Percentiles rank a stretch among this genome's conserved stretches.
Evolutionary conservation across 2,329 filamentous ascomycete species (phyloP).

Genomic region (Neonectria sp.): DNA sequence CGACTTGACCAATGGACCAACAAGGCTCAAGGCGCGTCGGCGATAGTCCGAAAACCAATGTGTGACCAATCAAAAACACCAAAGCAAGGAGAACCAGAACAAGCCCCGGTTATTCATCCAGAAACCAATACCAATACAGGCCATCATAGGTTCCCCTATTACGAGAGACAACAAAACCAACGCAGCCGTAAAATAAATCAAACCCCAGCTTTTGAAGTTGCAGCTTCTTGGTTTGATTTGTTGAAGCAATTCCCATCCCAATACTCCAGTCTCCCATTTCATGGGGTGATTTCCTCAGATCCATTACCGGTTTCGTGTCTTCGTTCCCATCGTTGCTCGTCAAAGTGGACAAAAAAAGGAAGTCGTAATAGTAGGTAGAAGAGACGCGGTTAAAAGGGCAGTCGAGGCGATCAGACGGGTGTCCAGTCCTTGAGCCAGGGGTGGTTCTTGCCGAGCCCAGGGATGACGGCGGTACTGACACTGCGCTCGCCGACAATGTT

Average conservation of each 20-base stretch:
- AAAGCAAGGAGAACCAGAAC: constrained; percentile 1
- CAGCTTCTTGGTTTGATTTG: constrained; percentile 8
- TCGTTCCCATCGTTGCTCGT: constrained; percentile 36
- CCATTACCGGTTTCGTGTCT: constrained; percentile 22
- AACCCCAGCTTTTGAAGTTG: constrained; percentile 10
- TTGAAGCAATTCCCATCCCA: constrained; percentile 15
- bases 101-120: neutral
- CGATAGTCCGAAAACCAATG: neutral
- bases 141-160: neutral
- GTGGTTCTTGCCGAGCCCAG: constrained; percentile 37
- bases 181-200: constrained; percentile 1
- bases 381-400: constrained; percentile 17
- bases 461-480: constrained; percentile 43
- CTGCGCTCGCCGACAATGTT: constrained; percentile 47
- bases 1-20: neutral
- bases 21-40: neutral
- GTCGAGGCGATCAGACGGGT: constrained; percentile 32
- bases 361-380: constrained; percentile 5
- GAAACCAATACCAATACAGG: constrained; percentile 4
- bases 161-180: neutral
- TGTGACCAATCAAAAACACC: constrained; percentile 4
- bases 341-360: constrained; percentile 17
- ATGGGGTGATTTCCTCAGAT: constrained; percentile 1
- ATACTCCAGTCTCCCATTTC: constrained; percentile 21
- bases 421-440: constrained; percentile 46